Evolutionary conservation across 805 yeast genomes (phyloP).

Genomic region (Pichia paraexigua): DNA sequence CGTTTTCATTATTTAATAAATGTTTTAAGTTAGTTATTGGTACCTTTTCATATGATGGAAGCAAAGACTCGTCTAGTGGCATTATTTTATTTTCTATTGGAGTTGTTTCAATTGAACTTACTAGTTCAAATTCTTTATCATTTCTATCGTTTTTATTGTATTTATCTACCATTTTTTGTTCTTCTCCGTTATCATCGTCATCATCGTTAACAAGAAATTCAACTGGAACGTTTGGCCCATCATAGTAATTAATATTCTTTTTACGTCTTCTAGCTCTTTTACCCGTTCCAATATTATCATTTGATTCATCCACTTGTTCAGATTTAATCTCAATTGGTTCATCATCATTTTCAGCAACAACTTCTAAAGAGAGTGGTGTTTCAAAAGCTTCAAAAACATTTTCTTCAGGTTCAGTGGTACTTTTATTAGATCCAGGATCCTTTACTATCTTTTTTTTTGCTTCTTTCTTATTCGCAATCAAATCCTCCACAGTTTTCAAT

Average conservation of each 20-base stretch:
- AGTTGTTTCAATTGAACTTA: neutral
- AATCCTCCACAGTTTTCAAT: conserved; percentile 38
- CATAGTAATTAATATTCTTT: conserved; percentile 8
- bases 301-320: neutral
- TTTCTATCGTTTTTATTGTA: neutral
- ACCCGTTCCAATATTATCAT: neutral
- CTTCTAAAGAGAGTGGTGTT: neutral
- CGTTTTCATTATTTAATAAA: no score
- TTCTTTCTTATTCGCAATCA: conserved; percentile 5
- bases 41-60: neutral
- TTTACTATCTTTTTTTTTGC: neutral
- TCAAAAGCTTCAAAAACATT: conserved; percentile 11
- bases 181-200: conserved; percentile 1
- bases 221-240: neutral
- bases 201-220: neutral
- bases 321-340: neutral
- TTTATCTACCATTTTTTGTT: neutral
- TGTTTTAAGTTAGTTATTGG: neutral
- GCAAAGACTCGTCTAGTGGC: neutral
- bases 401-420: neutral
- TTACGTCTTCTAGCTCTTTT: conserved; percentile 5
- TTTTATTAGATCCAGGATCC: neutral
- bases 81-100: neutral
- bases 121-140: neutral
- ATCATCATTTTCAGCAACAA: conserved; percentile 7